These are phyloP conservation scores for Lolium multiflorum DNA, from an alignment of 176 grass and related monocot species.

Conservation along the genomic window DNA sequence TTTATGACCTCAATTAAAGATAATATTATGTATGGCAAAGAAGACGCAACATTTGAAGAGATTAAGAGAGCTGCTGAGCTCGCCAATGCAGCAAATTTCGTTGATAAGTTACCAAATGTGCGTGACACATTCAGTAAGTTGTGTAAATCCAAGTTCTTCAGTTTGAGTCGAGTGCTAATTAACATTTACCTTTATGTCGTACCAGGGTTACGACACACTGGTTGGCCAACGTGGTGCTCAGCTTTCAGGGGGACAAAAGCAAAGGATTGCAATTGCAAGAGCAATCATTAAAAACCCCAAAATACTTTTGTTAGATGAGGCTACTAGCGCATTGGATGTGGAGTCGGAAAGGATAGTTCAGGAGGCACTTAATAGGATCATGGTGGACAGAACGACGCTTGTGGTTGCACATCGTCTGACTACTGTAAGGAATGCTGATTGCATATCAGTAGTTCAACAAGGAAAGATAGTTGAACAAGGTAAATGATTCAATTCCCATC, in stretches of 20 bases:
- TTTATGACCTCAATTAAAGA: constrained; percentile 88
- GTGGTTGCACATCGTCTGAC: constrained; percentile 86
- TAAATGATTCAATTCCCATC: constrained; percentile 35
- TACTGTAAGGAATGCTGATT: constrained; percentile 82
- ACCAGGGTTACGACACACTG: constrained; percentile 86
- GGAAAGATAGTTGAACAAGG: constrained; percentile 95
- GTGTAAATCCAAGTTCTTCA: constrained; percentile 4
- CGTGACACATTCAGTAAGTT: constrained; percentile 15
- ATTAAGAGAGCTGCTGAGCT: constrained; percentile 73
- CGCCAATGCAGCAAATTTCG: constrained; percentile 89
- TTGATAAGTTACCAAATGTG: constrained; percentile 88
- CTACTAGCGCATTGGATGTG: constrained; percentile 88
- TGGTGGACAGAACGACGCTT: constrained; percentile 79
- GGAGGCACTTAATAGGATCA: constrained; percentile 85
- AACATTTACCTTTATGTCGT: constrained; percentile 40
- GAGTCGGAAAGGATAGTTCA: constrained; percentile 87
- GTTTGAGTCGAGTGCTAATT: constrained; percentile 38
- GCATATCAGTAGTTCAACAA: constrained; percentile 77
- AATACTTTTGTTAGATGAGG: constrained; percentile 90
- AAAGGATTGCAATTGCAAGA: constrained; percentile 88
- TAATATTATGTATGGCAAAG: constrained; percentile 90
- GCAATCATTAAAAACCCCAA: constrained; percentile 82
- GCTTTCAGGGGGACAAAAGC: constrained; percentile 89
- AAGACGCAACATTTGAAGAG: constrained; percentile 79
- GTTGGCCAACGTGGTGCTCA: constrained; percentile 86